Base-by-base conservation (phyloP, 352 stramenopile genomes). In the Saprolegnia diclina region DNA sequence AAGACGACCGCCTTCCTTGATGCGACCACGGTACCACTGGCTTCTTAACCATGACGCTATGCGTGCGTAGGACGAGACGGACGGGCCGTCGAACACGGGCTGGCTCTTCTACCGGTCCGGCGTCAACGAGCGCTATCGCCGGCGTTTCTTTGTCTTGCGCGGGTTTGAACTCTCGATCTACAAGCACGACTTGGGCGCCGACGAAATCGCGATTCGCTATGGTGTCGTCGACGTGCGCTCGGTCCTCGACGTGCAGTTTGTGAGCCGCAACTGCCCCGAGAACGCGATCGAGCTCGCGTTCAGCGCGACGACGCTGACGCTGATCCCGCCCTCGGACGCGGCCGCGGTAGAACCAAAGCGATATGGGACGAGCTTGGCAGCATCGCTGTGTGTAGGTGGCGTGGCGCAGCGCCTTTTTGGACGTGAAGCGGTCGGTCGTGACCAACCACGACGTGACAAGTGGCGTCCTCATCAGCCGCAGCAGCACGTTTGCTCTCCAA, bases 161-260 rank as follows among this genome's bases (percentile, higher is more conserved):
- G 87, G 87, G 10, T 91, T 89, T 67, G 87, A 95, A 56, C 73
- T 95, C 11, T 92, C 87, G 7, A 95, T 95, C 70, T 95, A 92
- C 76, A 95, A 95, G 76, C 87, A 95, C 73, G 85, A 94, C 64
- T 75, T 95, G 5, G 67, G 91, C 11, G 77, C 82, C 24, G 84
- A 95, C 46, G 87, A 95, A 65, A 81, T 73, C 19, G 80, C 87
- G 3, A 95, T 95, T 72, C 87, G 87, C 0, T 93, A 95, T 64
- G 87, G 87, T 62, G 87, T 95, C 4, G 91, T 95, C 26, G 87
- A 95, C 71, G 92, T 85, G 21, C 85, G 87, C 7, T 85, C 85
- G 29, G 73, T 95, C 5, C 76, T 90, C 9, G 87, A 95, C 48
- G 87, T 93, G 46, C 83, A 81, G 7, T 95, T 91, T 69, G 83